Conservation (phyloP, 352 stramenopile genomes). For the Phytophthora pluvialis region DNA sequence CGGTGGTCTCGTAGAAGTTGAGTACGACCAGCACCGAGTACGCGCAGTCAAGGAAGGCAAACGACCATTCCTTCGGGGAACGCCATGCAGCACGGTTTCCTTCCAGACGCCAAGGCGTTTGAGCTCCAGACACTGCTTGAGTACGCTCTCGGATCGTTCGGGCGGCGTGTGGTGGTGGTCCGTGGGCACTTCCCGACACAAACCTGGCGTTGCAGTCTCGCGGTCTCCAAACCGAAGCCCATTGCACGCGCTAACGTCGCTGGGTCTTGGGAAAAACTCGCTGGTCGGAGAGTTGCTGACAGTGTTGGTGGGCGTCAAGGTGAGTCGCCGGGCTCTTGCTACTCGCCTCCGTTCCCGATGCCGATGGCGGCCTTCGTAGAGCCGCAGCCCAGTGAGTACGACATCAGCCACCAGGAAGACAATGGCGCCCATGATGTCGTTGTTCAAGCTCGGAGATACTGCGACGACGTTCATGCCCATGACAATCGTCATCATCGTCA, state of each 20-base stretch:
- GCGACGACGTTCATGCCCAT: constrained; percentile 39
- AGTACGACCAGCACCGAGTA: constrained; percentile 31
- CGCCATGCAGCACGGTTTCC: constrained; percentile 11
- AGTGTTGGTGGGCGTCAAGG: constrained; percentile 23
- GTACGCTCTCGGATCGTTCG: constrained; percentile 17
- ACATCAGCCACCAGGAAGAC: constrained; percentile 40
- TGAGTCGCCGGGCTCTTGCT: constrained; percentile 15
- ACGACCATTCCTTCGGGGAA: constrained; percentile 30
- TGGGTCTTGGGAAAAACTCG: constrained; percentile 6
- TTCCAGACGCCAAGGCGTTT: constrained; percentile 30
- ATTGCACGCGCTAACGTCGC: not conserved
- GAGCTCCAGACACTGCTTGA: constrained; percentile 29
- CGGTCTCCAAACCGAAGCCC: not conserved
- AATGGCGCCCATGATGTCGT: constrained; percentile 36
- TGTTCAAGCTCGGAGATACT: constrained; percentile 22
- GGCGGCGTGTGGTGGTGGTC: constrained; percentile 3
- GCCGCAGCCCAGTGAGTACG: constrained; percentile 24
- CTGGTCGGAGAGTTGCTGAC: constrained; percentile 1
- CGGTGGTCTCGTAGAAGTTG: constrained; percentile 34
- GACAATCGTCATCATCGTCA: constrained; percentile 42
- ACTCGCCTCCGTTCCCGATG: constrained; percentile 17
- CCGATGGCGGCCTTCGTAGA: constrained; percentile 27
- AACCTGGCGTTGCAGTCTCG: constrained; percentile 6
- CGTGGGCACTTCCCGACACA: constrained; percentile 9
- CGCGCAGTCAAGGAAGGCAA: constrained; percentile 20